phyloP scores from a whole-genome alignment of 2,329 filamentous ascomycete species.

The Alternaria angustiovoidea region DNA sequence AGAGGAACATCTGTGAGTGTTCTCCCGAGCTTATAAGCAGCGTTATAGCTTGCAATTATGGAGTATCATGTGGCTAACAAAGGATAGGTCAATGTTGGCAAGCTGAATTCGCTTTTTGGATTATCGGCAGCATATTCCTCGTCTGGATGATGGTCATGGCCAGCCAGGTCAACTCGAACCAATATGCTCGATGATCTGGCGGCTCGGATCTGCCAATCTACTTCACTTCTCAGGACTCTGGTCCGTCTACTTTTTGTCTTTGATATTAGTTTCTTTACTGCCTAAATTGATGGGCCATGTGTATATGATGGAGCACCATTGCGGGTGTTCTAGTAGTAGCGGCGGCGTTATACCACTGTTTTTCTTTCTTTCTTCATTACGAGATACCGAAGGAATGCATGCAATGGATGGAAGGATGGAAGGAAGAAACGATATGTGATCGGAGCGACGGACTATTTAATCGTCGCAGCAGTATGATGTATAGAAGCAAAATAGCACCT shows the following conservation, averaged over 20 bases:
- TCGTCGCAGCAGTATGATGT: background rate
- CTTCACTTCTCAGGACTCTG: background rate
- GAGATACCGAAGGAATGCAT: constrained; percentile 1
- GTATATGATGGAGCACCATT: background rate
- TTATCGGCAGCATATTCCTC: constrained; percentile 69
- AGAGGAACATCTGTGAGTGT: constrained; percentile 66
- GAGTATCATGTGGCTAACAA: constrained; percentile 22
- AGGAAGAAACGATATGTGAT: background rate
- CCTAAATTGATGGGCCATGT: background rate
- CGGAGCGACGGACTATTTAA: background rate
- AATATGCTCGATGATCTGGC: constrained; percentile 36
- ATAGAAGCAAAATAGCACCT: background rate
- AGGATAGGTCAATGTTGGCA: constrained; percentile 67
- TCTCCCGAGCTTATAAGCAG: background rate
- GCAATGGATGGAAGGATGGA: background rate
- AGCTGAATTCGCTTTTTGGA: constrained; percentile 69
- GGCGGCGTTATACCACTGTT: background rate
- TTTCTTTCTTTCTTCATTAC: background rate
- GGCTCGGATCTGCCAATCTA: background rate
- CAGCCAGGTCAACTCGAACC: constrained; percentile 61
- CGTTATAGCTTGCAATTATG: background rate
- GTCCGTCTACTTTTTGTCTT: background rate
- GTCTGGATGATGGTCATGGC: constrained; percentile 73
- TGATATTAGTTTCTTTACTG: background rate
- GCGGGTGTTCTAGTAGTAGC: background rate